These are phyloP conservation scores for Termitomyces sp. DNA, from an alignment of 768 basidiomycete species.

Conservation along the genomic window DNA sequence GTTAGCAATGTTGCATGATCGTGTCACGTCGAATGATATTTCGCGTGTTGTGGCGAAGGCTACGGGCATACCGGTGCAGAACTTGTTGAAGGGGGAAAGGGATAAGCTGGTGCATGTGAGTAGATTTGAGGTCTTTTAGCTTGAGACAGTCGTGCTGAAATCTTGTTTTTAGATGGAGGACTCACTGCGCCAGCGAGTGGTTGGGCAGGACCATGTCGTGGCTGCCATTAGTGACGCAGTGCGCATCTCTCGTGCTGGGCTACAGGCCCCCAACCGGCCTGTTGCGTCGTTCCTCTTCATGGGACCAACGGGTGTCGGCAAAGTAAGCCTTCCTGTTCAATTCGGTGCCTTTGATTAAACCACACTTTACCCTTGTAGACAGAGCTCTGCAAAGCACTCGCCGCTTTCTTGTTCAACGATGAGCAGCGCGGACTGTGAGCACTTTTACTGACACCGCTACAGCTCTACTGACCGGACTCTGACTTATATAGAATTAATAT, in stretches of 20 bases:
- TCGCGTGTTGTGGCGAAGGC: constrained; percentile 84
- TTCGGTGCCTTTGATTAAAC: neutral
- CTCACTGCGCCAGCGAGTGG: constrained; percentile 65
- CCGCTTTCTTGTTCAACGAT: constrained; percentile 87
- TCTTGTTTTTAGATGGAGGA: constrained; percentile 77
- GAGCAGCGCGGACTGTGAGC: constrained; percentile 81
- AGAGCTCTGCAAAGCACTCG: constrained; percentile 85
- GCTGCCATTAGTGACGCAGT: constrained; percentile 86
- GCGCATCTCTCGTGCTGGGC: constrained; percentile 86
- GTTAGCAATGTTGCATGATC: constrained; percentile 73
- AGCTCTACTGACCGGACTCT: neutral
- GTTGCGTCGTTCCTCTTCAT: constrained; percentile 92
- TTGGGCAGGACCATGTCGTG: constrained; percentile 92
- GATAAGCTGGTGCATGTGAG: constrained; percentile 86
- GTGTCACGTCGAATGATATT: constrained; percentile 88
- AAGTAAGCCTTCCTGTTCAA: constrained; percentile 39
- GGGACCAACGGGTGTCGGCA: constrained; percentile 87
- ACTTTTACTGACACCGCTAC: neutral
- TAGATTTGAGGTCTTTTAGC: constrained; percentile 11
- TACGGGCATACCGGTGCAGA: constrained; percentile 90
- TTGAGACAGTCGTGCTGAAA: neutral
- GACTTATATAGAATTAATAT: constrained; percentile 66
- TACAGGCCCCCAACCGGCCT: constrained; percentile 86
- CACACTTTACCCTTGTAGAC: constrained; percentile 48
- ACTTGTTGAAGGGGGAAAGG: constrained; percentile 82